Conservation (phyloP, 2,329 filamentous ascomycete genomes). For the Rutstroemia sp. region DNA sequence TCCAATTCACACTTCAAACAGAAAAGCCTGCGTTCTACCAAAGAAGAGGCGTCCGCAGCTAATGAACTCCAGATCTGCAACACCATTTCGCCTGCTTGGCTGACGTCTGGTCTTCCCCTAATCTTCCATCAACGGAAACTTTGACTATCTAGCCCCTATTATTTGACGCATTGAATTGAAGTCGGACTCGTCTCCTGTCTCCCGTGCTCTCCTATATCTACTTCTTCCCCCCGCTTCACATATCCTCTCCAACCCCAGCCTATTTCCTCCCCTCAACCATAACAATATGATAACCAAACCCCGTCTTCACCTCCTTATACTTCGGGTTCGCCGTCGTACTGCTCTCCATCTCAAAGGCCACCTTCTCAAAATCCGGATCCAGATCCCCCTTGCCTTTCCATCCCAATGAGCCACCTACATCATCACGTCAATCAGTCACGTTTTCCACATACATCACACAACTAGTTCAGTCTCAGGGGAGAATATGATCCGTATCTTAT, state of each 20-base stretch:
- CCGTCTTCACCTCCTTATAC: slow-evolving; percentile 64
- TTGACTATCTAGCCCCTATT: too few relatives aligned
- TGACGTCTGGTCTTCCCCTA: not conserved
- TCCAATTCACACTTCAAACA: too few relatives aligned
- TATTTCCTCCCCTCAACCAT: slow-evolving; percentile 50
- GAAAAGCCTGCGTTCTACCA: too few relatives aligned
- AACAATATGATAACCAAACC: slow-evolving; percentile 72
- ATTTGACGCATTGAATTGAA: too few relatives aligned
- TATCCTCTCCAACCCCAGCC: not conserved
- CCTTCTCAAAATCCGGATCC: slow-evolving; percentile 62
- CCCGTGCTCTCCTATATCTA: not conserved
- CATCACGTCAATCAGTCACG: not conserved
- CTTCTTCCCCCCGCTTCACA: not conserved
- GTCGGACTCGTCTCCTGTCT: too few relatives aligned
- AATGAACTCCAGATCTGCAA: not conserved
- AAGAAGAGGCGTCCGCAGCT: too few relatives aligned
- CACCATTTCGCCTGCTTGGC: not conserved
- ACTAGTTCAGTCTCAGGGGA: too few relatives aligned
- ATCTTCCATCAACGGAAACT: not conserved
- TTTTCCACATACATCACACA: not conserved
- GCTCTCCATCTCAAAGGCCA: slow-evolving; percentile 61
- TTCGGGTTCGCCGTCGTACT: slow-evolving; percentile 59
- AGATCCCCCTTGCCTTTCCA: slow-evolving; percentile 65
- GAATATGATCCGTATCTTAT: too few relatives aligned
- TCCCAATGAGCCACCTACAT: slow-evolving; percentile 58